Conservation (phyloP, 2,329 filamentous ascomycete genomes). For the Berkeleyomyces basicola region DNA sequence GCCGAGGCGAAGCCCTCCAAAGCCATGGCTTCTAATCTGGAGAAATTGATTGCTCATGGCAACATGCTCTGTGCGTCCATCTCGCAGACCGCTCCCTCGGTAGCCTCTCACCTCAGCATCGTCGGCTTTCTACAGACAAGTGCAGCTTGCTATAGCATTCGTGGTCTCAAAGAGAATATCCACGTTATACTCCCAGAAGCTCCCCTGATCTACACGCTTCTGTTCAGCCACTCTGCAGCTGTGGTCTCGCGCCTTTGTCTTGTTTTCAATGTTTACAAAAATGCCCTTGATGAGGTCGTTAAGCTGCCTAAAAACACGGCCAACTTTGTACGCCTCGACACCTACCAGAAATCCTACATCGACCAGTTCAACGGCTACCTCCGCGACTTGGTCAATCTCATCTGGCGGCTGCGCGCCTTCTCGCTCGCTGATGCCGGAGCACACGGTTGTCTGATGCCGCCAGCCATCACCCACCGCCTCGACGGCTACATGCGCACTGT, state of each 20-base stretch:
- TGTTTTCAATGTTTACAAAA: slow-evolving; percentile 57
- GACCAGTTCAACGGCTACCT: slow-evolving; percentile 66
- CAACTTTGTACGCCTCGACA: slow-evolving; percentile 31
- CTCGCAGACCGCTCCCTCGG: slow-evolving; percentile 33
- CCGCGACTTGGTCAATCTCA: slow-evolving; percentile 72
- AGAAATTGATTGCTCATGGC: slow-evolving; percentile 30
- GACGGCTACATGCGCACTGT: slow-evolving; percentile 32
- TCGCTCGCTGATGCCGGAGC: slow-evolving; percentile 46
- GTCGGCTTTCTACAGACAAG: slow-evolving; percentile 55
- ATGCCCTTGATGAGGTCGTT: slow-evolving; percentile 42
- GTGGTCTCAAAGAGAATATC: slow-evolving; percentile 33
- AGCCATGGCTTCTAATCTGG: slow-evolving; percentile 24
- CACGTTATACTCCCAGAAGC: slow-evolving; percentile 53
- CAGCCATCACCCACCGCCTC: slow-evolving; percentile 28
- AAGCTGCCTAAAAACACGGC: not conserved
- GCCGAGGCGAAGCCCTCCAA: slow-evolving; percentile 23
- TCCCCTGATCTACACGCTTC: slow-evolving; percentile 51
- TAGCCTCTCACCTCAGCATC: slow-evolving; percentile 36
- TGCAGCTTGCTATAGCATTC: slow-evolving; percentile 38
- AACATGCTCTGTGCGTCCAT: slow-evolving; percentile 42
- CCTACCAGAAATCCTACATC: slow-evolving; percentile 43
- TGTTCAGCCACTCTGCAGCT: slow-evolving; percentile 47
- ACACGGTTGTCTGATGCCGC: slow-evolving; percentile 35
- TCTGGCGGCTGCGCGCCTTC: slow-evolving; percentile 64
- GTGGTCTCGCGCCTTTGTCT: slow-evolving; percentile 52